Conservation (phyloP, 2,329 filamentous ascomycete species). For the Aphanocladium album region DNA sequence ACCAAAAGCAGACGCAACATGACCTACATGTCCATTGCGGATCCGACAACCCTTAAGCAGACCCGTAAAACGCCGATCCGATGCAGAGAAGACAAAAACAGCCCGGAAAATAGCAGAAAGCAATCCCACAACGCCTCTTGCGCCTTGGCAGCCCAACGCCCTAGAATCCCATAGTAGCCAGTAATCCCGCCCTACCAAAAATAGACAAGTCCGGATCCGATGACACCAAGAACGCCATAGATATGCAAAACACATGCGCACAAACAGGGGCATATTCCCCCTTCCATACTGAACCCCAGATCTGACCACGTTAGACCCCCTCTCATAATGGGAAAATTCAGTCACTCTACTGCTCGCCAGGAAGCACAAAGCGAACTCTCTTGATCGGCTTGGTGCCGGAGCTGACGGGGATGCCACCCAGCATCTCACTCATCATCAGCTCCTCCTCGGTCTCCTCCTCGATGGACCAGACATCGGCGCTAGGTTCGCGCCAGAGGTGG, state of each 20-base stretch:
- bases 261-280: not conserved
- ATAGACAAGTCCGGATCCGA: not conserved
- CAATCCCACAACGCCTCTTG: not conserved
- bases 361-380: constrained; percentile 52
- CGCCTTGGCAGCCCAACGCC: not conserved
- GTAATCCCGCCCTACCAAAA: not conserved
- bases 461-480: constrained; percentile 56
- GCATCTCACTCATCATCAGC: constrained; percentile 40
- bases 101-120: not conserved
- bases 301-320: not conserved
- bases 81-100: not conserved
- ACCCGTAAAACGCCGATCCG: not conserved
- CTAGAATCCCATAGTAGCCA: not conserved
- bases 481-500: constrained; percentile 51
- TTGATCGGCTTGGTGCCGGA: constrained; percentile 45
- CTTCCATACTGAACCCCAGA: not conserved
- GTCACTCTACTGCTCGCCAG: constrained; percentile 31
- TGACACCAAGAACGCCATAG: not conserved
- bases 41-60: not conserved
- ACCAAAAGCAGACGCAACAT: not conserved
- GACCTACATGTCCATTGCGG: not conserved
- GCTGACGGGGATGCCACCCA: constrained; percentile 26
- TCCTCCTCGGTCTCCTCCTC: constrained; percentile 55
- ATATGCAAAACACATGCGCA: not conserved
- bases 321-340: not conserved